These are phyloP conservation scores for Candida taoyuanica DNA, from an alignment of 805 yeast genomes.

Conservation along the genomic window DNA sequence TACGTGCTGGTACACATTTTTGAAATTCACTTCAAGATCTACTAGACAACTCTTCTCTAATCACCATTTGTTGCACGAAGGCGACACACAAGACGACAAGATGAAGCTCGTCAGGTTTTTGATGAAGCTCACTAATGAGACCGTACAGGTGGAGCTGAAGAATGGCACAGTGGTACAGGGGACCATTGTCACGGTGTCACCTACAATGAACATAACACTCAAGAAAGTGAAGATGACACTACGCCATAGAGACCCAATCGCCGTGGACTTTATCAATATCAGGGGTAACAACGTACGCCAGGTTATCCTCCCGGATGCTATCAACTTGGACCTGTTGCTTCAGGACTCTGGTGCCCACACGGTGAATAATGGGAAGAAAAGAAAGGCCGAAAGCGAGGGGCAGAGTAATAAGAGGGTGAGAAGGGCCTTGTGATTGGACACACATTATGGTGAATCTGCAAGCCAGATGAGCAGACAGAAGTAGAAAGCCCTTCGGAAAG, in stretches of 20 bases:
- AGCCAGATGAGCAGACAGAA: too few relatives aligned
- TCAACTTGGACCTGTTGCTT: conserved; percentile 64
- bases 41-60: not conserved
- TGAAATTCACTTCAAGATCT: not conserved
- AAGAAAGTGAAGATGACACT: conserved; percentile 77
- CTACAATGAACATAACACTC: conserved; percentile 83
- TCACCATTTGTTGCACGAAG: too few relatives aligned
- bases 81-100: not conserved
- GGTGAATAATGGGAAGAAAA: too few relatives aligned
- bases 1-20: not conserved
- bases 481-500: not conserved
- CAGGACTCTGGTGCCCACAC: conserved; percentile 37
- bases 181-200: conserved; percentile 77
- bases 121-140: conserved; percentile 80
- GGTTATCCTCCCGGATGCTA: conserved; percentile 77
- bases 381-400: conserved; percentile 17
- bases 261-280: conserved; percentile 73
- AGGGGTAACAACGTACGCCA: conserved; percentile 88
- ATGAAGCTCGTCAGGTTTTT: conserved; percentile 73
- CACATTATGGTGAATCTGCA: not conserved
- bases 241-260: conserved; percentile 61
- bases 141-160: conserved; percentile 86
- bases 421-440: conserved; percentile 24
- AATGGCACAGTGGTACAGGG: conserved; percentile 88
- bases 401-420: conserved; percentile 29